Base-by-base conservation (phyloP, 2,329 filamentous ascomycete species). In the Cytospora mali region DNA sequence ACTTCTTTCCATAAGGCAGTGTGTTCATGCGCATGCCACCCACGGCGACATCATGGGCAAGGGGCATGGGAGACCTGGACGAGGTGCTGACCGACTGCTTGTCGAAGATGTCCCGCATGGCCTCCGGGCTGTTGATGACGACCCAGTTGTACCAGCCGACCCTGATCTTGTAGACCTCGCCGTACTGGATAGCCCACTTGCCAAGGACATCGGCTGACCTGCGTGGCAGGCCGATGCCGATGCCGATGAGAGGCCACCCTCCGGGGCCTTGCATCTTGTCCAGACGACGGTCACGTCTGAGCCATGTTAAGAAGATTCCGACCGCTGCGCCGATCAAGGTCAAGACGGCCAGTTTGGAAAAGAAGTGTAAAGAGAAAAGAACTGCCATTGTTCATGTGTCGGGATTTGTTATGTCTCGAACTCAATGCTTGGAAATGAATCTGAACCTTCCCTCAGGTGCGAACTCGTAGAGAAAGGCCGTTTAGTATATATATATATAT, bases 141-240 rank as follows among this genome's bases (percentile, higher is more conserved):
- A 79, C 74, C 76, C 77, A 81, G 63, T 78, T 73, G 54, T 79
- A 73, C 75, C 76, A 79, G 6, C 79, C 79, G 4, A 80, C 66
- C 3, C 74, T 72, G 27, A 81, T 68, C 60, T 75, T 74, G 69
- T 75, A 80, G 5, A 81, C 55, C n/a, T 80, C 78, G 46, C 79
- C 79, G 66, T 79, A 80, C 57, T 75, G 57, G 2, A 66, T 63
- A 0, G 77, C 75, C 77, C 77, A 80, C 27, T 66, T n/a, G 25
- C 25, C 9, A 51, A 39, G 33, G 33, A 39, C 33, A 9, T 39
- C 33, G 33, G 33, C 33, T 39, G 33, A 39, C 33, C 16, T 39
- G 33, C 9, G 33, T 9, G 33, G 33, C 33, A 39, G 33, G 9
- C 33, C 33, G 33, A 39, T 39, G 16, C 33, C 33, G 33, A 39